A percentile compares a stretch with the other conserved stretches of the same genome.
Conservation (phyloP, 345 rosid genomes). For the Populus nigra region DNA sequence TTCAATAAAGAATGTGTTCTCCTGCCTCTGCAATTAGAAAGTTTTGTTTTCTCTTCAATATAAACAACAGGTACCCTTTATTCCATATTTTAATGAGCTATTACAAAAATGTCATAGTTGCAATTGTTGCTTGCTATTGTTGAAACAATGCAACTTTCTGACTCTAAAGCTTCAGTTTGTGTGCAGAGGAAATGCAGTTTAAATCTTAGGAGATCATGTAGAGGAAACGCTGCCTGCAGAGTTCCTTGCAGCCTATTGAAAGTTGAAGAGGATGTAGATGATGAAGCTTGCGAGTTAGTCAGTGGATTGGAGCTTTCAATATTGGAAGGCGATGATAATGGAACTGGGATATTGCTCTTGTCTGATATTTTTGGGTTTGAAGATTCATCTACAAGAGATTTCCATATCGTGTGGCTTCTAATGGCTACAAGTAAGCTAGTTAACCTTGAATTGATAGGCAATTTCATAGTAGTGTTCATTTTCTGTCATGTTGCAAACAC, state of each 20-base stretch:
- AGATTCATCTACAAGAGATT: constrained; percentile 77
- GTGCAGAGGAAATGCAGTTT: constrained; percentile 42
- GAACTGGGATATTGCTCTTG: constrained; percentile 62
- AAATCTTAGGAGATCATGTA: constrained; percentile 17
- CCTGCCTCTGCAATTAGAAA: too few relatives aligned
- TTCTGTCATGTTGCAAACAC: not conserved
- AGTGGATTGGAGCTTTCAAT: constrained; percentile 60
- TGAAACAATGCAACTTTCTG: constrained; percentile 21
- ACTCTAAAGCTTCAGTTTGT: constrained; percentile 49
- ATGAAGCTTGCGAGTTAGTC: constrained; percentile 77
- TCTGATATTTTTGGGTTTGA: constrained; percentile 78
- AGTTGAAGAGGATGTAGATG: constrained; percentile 41
- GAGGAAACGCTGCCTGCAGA: constrained; percentile 4
- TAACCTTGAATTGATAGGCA: not conserved
- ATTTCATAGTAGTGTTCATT: not conserved
- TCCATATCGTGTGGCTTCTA: constrained; percentile 84
- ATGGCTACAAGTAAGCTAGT: constrained; percentile 71
- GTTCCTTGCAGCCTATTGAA: constrained; percentile 35
- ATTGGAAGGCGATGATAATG: constrained; percentile 60
- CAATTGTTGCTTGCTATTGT: not conserved
- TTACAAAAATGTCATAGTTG: not conserved
- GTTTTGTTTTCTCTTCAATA: too few relatives aligned
- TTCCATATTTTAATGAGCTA: not conserved
- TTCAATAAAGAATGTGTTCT: too few relatives aligned
- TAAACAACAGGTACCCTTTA: not conserved